These are phyloP conservation scores for Globisporangium carolinianum DNA, from an alignment of 352 stramenopile genomes.

Conservation along the genomic window DNA sequence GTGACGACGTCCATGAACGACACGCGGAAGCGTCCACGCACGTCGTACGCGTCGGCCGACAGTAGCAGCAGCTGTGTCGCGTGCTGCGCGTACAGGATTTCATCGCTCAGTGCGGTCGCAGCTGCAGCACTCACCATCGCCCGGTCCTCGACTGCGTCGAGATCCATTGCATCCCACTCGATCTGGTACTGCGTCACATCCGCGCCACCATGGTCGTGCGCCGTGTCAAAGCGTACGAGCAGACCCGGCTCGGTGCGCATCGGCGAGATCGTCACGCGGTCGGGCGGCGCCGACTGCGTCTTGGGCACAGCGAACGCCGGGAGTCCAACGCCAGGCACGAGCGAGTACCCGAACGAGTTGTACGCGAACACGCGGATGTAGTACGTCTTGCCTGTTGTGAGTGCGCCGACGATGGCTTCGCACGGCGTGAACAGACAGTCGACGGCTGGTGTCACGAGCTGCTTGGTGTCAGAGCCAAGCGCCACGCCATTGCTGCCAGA, in stretches of 20 bases:
- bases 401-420: constrained; percentile 71
- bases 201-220: constrained; percentile 73
- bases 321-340: constrained; percentile 45
- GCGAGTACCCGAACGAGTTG: constrained; percentile 90
- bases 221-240: constrained; percentile 70
- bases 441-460: constrained; percentile 51
- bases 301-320: constrained; percentile 69
- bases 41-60: constrained; percentile 68
- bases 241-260: constrained; percentile 40
- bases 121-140: constrained; percentile 20
- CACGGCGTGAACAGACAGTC: constrained; percentile 80
- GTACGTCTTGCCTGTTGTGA: constrained; percentile 78
- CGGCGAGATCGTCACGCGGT: constrained; percentile 34
- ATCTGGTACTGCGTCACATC: constrained; percentile 87
- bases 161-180: constrained; percentile 90
- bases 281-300: constrained; percentile 65
- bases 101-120: constrained; percentile 25
- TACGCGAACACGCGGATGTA: constrained; percentile 90
- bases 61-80: constrained; percentile 89
- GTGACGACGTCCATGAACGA: constrained; percentile 69
- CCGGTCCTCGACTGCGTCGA: constrained; percentile 42
- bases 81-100: constrained; percentile 74
- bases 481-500: constrained; percentile 62
- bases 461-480: constrained; percentile 71
- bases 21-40: constrained; percentile 85